phyloP scores from a whole-genome alignment of 192 early-diverging fungal species.

The Backusella morwellensis region DNA sequence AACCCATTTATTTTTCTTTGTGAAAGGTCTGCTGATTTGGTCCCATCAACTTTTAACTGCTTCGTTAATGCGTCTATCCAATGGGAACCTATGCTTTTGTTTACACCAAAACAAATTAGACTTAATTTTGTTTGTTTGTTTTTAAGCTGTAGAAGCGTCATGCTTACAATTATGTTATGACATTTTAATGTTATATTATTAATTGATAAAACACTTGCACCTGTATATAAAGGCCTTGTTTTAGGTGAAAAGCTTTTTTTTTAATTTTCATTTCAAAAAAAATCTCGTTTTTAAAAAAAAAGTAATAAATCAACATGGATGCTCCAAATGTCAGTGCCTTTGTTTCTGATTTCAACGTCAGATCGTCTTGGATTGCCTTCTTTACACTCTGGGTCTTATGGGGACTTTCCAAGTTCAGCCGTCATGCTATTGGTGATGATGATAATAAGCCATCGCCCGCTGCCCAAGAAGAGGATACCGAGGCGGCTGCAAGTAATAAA shows the following conservation, averaged over 20 bases:
- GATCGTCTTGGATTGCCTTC: conserved; percentile 31
- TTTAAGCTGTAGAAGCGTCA: neutral
- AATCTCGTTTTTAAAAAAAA: neutral
- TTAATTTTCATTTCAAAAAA: neutral
- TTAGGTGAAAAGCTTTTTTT: neutral
- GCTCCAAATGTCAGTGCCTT: conserved; percentile 3
- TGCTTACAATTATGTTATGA: neutral
- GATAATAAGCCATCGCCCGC: neutral
- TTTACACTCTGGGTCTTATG: conserved; percentile 29
- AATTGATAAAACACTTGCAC: neutral
- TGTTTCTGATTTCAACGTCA: neutral
- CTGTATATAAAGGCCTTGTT: neutral
- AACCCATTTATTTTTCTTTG: neutral
- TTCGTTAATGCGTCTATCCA: neutral
- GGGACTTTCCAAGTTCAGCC: conserved; percentile 27
- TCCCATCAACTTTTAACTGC: neutral
- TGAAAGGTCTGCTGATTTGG: neutral
- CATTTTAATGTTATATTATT: neutral
- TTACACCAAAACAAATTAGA: neutral
- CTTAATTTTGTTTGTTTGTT: neutral
- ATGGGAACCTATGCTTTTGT: neutral
- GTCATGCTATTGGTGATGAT: conserved; percentile 14
- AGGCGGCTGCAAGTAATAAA: no score
- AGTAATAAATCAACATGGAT: neutral
- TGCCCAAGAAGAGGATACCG: neutral